Conservation (phyloP, 2,329 filamentous ascomycete species). For the Ophiostoma tasmaniense region DNA sequence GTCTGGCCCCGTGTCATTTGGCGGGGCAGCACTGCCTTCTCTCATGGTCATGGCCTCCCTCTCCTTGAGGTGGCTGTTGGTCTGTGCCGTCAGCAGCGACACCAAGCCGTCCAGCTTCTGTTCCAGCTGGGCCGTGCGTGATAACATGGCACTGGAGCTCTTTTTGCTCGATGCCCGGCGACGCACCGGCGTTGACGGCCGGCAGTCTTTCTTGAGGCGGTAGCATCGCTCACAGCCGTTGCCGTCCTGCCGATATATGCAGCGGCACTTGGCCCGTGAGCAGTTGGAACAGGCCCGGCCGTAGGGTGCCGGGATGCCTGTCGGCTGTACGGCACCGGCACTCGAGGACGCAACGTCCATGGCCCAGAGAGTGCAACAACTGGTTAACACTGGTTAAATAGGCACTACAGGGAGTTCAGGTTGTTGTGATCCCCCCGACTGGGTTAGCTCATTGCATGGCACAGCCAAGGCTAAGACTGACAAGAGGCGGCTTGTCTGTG, state of each 20-base stretch:
- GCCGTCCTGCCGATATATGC: constrained; percentile 30
- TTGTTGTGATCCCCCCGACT: neutral
- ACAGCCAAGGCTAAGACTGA: neutral
- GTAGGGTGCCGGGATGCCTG: constrained; percentile 27
- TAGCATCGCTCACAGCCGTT: constrained; percentile 34
- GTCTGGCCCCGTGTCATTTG: neutral
- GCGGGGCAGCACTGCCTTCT: neutral
- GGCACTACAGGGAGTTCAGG: too few species aligned
- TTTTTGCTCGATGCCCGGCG: constrained; percentile 29
- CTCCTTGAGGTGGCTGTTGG: constrained; percentile 11
- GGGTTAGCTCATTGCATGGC: constrained; percentile 4
- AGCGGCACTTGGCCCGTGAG: constrained; percentile 40
- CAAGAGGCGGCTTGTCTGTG: neutral
- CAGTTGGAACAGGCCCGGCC: constrained; percentile 41
- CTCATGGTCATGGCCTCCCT: neutral
- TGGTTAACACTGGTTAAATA: too few species aligned
- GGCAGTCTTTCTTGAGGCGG: constrained; percentile 40
- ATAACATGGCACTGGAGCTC: constrained; percentile 24
- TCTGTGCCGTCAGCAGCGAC: constrained; percentile 32
- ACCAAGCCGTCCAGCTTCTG: constrained; percentile 42
- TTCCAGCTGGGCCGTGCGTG: constrained; percentile 37
- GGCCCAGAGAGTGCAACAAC: neutral
- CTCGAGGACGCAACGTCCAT: neutral
- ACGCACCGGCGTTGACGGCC: constrained; percentile 35
- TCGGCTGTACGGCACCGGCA: neutral